Base-by-base conservation (phyloP, 2,329 filamentous ascomycete genomes). In the Diplodia mutila region DNA sequence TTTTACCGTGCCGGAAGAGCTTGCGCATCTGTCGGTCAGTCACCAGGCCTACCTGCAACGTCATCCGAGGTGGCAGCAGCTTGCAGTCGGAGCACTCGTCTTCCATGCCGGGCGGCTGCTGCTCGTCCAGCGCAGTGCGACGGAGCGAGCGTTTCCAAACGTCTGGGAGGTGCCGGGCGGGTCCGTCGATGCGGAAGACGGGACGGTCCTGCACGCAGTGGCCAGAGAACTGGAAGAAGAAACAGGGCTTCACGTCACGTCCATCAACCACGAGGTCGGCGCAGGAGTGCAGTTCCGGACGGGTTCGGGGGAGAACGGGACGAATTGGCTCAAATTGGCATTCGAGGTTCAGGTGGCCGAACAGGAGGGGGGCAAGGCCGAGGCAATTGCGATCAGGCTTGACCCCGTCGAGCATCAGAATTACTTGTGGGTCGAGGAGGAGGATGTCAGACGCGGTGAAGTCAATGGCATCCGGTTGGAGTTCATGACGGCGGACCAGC, bases 191-290 rank as follows among this genome's bases (percentile, higher is more conserved):
- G 71, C 75, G 12, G 74, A 74, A 0, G 85, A 87, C 68, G 72
- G 76, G 16, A 84, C 81, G 0, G 76, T 87, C 39, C 73, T 86
- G 0, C 80, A 84, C 61, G 81, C 80, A 1, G 81, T 82, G 2
- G 84, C 78, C 11, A 79, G 85, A 8, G 85, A 86, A 70, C 74
- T 85, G 12, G 78, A 80, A 51, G 85, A 87, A 72, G 85, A 87
- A 71, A 82, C 82, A 0, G 85, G 84, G 0, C 73, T 87, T 25
- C 75, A 75, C 52, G 81, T 84, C 2, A 80, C 74, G 25, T 73
- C 73, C 12, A 75, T 86, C 42, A 72, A 80, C 2, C 78, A 80
- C 29, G 75, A 82, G 63, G 80, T 84, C 8, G 74, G 73, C 18
- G 79, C 80, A 72, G 65, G 65, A 37, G 65, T 61, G n/a, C n/a